These are phyloP conservation scores for Peronospora destructor DNA, from an alignment of 352 stramenopile species.

Conservation along the genomic window DNA sequence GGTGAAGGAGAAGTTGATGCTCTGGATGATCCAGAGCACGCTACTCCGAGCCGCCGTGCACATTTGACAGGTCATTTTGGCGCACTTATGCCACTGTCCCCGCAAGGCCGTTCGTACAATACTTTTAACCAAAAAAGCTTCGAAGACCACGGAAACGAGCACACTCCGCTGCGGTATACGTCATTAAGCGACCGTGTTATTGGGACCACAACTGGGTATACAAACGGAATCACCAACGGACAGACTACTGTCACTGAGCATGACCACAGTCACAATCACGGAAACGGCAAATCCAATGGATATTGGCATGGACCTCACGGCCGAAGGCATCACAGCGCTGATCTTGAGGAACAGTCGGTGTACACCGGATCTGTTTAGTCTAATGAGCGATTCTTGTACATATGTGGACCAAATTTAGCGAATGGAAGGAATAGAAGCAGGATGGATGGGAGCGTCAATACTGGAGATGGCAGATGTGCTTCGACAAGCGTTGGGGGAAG, in stretches of 20 bases:
- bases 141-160: conserved; percentile 41
- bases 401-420: conserved; percentile 15
- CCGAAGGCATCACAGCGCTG: conserved; percentile 18
- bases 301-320: conserved; percentile 19
- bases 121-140: conserved; percentile 39
- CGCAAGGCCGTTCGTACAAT: conserved; percentile 34
- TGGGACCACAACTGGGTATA: conserved; percentile 10
- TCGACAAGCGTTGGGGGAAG: not conserved
- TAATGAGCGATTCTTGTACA: conserved; percentile 14
- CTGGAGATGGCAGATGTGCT: conserved; percentile 1
- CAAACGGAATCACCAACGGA: conserved; percentile 16
- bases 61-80: conserved; percentile 67
- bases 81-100: conserved; percentile 74
- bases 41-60: conserved; percentile 33
- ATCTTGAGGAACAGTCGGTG: conserved; percentile 25
- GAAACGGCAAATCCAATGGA: conserved; percentile 14
- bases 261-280: conserved; percentile 7
- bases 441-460: conserved; percentile 7
- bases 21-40: conserved; percentile 23
- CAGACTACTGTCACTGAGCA: conserved; percentile 8
- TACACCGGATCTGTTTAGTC: conserved; percentile 29
- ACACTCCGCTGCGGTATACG: conserved; percentile 32
- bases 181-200: conserved; percentile 18
- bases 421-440: conserved; percentile 23
- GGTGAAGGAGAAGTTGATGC: conserved; percentile 46